Percentiles rank a stretch among this genome's conserved stretches.
Conservation (phyloP, 495 filamentous ascomycete genomes). For the Neurospora sublineolata region DNA sequence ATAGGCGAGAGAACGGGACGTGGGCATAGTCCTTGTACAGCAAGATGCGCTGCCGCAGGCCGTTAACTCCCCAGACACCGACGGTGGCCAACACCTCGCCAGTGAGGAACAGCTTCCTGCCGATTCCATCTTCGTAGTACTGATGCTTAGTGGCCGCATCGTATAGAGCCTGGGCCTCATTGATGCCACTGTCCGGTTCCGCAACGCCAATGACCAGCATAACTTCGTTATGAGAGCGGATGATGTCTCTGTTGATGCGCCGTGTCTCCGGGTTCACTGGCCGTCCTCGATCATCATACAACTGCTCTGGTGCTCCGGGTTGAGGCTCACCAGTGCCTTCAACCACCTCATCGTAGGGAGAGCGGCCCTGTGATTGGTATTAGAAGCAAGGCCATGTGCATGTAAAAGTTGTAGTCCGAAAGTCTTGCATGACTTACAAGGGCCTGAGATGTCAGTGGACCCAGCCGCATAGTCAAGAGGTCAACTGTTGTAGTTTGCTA, state of each 20-base stretch:
- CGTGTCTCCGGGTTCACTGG: constrained; percentile 50
- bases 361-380: constrained; percentile 45
- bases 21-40: constrained; percentile 36
- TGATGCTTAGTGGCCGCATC: constrained; percentile 16
- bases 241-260: constrained; percentile 36
- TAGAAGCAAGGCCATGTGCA: neutral
- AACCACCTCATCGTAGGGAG: constrained; percentile 57
- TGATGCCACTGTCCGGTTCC: constrained; percentile 29
- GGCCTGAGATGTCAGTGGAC: constrained; percentile 39
- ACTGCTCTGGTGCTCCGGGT: constrained; percentile 39
- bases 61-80: constrained; percentile 41
- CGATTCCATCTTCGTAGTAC: constrained; percentile 29
- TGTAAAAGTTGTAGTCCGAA: neutral
- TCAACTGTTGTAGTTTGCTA: neutral
- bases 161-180: constrained; percentile 18
- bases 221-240: constrained; percentile 46
- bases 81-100: constrained; percentile 29
- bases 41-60: constrained; percentile 38
- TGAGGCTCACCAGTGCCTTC: constrained; percentile 32
- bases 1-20: constrained; percentile 26
- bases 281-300: constrained; percentile 60
- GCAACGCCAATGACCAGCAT: constrained; percentile 45
- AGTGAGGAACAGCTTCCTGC: constrained; percentile 23
- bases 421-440: constrained; percentile 28
- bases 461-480: constrained; percentile 16